Conservation (phyloP, 768 basidiomycete genomes). For the Collybiopsis confluens region DNA sequence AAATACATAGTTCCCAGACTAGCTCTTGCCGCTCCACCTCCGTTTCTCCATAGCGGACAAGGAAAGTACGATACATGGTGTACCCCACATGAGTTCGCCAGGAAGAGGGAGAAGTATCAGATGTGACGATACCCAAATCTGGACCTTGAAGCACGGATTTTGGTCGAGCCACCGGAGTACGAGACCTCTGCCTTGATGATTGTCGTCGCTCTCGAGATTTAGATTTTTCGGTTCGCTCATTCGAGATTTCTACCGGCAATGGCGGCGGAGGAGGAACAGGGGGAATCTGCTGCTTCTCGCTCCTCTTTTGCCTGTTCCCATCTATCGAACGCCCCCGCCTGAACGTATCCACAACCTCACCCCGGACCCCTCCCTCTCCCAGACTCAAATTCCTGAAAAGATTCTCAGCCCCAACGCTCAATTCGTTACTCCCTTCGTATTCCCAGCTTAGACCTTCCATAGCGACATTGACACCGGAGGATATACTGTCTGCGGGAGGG, state of each 20-base stretch:
- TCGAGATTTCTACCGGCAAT: background rate
- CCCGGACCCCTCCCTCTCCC: conserved; percentile 17
- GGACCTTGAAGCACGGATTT: background rate
- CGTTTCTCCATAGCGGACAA: conserved; percentile 34
- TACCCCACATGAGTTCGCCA: conserved; percentile 31
- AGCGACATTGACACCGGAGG: conserved; percentile 14
- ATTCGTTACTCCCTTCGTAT: conserved; percentile 4
- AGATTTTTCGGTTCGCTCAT: background rate
- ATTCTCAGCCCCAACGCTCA: conserved; percentile 44
- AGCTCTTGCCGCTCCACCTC: conserved; percentile 65
- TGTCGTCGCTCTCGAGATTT: background rate
- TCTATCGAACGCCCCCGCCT: conserved; percentile 2
- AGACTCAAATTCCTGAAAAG: conserved; percentile 38
- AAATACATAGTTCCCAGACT: conserved; percentile 62
- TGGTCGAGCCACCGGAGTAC: background rate
- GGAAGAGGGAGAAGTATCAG: background rate
- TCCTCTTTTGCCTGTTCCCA: conserved; percentile 5
- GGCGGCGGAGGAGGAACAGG: too few species aligned
- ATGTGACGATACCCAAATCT: background rate
- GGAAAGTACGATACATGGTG: conserved; percentile 30
- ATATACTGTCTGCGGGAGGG: conserved; percentile 21
- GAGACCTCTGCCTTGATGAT: conserved; percentile 3
- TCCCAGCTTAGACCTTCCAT: conserved; percentile 5
- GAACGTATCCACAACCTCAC: background rate
- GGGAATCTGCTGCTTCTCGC: conserved; percentile 3